Evolutionary conservation across 129 eudicot genomes (phyloP), one percentile per base, ranked within the genome.

Genomic region (Apium graveolens): DNA sequence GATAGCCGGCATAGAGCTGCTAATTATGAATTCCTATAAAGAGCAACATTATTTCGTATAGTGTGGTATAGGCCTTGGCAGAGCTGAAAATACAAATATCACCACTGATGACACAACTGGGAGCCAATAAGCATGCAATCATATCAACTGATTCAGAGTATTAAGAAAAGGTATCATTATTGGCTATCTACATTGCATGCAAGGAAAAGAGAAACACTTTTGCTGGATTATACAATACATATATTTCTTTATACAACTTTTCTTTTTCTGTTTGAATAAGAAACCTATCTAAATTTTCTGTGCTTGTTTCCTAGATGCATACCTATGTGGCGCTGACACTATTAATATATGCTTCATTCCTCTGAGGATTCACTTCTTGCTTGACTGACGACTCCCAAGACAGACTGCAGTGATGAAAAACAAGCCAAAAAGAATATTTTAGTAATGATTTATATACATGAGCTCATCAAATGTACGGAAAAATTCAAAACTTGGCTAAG

Each of bases 351-450:
- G 32, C 48, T 79, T 73, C 78, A 60, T 46, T 51, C 13, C 55
- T 35, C 53, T 31, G 43, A 75, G 32, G 62, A 12, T 41, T 35
- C 57, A 49, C 78, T 70, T 44, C 32, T 70, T 35, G 48, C 83
- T 70, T 63, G 41, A 26, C 21, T 55, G 75, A 21, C 29, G 27
- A 80, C 69, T 83, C 80, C 86, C 74, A 83, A 53, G 51, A 80
- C 75, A 70, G 86, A 80, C 86, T 83, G 81, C 48, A 70, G 11
- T 6, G 42, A 26, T n/a, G 1, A 10, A 21, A 70, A 32, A 11
- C 17, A 34, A 55, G 46, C 24, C 42, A 66, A 37, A 35, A 17
- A 55, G 37, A 35, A 29, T 57, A 2, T 60, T n/a, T n/a, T 21
- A 26, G 10, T 5, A 38, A 2, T 2, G 5, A 38, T 38, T 38